Conservation (phyloP, 169 alveolate genomes). For the Eimeria necatrix region DNA sequence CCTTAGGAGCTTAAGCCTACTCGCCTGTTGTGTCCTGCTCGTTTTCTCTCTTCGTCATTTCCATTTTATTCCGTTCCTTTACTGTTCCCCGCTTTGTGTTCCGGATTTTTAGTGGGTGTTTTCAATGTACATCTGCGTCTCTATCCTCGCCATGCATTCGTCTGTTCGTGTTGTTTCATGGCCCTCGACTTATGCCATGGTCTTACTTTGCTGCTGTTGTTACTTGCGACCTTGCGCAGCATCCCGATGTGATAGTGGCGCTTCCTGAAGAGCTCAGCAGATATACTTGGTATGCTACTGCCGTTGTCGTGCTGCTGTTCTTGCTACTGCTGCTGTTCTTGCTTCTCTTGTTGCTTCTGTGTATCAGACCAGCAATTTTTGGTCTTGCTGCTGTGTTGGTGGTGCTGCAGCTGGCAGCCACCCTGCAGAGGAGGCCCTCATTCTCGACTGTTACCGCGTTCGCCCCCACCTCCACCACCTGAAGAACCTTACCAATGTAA, state of each 20-base stretch:
- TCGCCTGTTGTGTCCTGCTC: not conserved
- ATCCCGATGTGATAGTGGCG: not conserved
- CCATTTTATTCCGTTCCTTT: not conserved
- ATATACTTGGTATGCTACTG: not conserved
- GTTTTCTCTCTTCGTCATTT: not conserved
- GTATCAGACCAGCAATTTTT: not conserved
- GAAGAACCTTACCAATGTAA: not conserved
- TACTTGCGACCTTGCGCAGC: not conserved
- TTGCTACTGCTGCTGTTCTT: constrained; percentile 34
- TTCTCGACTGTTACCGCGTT: not conserved
- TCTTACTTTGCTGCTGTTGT: not conserved
- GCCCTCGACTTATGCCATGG: not conserved
- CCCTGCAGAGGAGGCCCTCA: not conserved
- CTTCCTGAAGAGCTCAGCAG: constrained; percentile 12
- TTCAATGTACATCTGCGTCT: not conserved
- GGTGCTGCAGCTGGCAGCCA: constrained; percentile 46
- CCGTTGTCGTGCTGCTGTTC: not conserved
- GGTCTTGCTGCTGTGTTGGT: not conserved
- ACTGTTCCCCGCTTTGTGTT: not conserved
- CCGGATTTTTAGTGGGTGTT: too few species aligned
- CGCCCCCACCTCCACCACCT: constrained; percentile 45
- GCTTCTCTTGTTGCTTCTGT: not conserved
- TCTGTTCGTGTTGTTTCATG: not conserved
- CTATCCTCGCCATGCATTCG: not conserved
- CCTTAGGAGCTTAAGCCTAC: too few species aligned